phyloP scores from a whole-genome alignment of 805 yeast genomes.

The Ogataea degrootiae region DNA sequence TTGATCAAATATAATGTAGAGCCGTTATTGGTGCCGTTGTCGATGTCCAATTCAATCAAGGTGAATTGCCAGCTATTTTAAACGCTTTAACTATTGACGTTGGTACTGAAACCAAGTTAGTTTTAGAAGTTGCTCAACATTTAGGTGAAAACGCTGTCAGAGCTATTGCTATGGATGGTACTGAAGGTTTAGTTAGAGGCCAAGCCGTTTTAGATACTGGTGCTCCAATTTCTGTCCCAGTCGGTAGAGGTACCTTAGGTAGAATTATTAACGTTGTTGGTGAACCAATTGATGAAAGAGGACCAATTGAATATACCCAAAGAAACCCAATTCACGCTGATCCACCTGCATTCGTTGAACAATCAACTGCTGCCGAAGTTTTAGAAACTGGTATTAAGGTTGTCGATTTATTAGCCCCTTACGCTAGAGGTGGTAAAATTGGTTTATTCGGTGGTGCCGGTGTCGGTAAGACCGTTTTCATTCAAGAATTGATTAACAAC shows the following conservation, averaged over 20 bases:
- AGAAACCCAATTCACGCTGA: conserved; percentile 99
- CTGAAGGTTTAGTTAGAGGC: conserved; percentile 99
- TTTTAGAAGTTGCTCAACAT: conserved; percentile 98
- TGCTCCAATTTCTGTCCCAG: conserved; percentile 98
- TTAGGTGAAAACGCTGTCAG: conserved; percentile 99
- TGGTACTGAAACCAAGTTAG: conserved; percentile 58
- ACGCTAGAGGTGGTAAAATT: conserved; percentile 99
- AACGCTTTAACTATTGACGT: conserved; percentile 90
- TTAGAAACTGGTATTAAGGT: conserved; percentile 99
- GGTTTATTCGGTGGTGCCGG: conserved; percentile 99
- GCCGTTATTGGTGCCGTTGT: conserved; percentile 99
- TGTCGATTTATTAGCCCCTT: conserved; percentile 98
- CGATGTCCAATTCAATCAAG: conserved; percentile 98
- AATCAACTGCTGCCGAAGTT: conserved; percentile 96
- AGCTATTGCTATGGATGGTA: conserved; percentile 99
- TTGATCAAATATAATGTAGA: conserved; percentile 35
- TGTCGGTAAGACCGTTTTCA: conserved; percentile 99
- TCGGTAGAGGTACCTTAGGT: conserved; percentile 98
- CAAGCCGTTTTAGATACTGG: conserved; percentile 89
- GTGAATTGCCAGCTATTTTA: conserved; percentile 93
- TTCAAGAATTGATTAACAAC: conserved; percentile 99
- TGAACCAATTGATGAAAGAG: conserved; percentile 99
- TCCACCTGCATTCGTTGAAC: conserved; percentile 94
- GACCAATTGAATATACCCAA: conserved; percentile 89
- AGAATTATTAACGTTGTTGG: conserved; percentile 97